Base-by-base conservation (phyloP, 805 yeast genomes). In the Pichia rugopelliculosa region DNA sequence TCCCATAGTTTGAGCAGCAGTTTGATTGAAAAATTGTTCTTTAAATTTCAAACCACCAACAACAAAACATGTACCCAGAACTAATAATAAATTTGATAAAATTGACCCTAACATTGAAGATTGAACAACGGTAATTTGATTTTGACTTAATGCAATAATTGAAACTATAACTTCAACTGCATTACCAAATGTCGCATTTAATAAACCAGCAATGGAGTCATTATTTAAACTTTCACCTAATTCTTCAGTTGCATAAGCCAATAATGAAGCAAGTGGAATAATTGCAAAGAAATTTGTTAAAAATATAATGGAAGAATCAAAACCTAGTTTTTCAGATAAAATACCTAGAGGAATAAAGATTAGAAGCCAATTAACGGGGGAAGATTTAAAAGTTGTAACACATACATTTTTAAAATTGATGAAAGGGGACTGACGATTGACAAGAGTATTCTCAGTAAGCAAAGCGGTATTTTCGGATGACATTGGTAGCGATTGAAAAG, bases 1-100 rank as follows among this genome's bases (percentile, higher is more conserved):
- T 30, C 89, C 79, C 99, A 93, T 93, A 8, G 98, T 90, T 68
- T 93, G 98, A 5, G 99, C 99, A 8, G 90, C 97, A 0, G 98
- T 91, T 67, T 87, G 95, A 71, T 89, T 89, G 70, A 93, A 93
- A 1, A 75, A 75, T 66, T 93, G 98, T 64, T 86, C 93, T 34
- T 83, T 74, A 53, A 93, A 78, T 55, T 86, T 83, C 63, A 82
- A 76, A 17, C 99, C 99, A 48, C 99, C 99, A 38, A 86, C 89
- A 15, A 91, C 68, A 61, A 93, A 93, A 63, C 97, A 89, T 65
- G 95, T 85, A n/a, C 99, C 99, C 45, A 93, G 73, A 3, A 93
- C 99, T 47, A 93, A 73, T 51, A 93, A 71, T 58, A 90, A 70
- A 69, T 93, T 93, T 42, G 96, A 87, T 49, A 93, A 72, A 52